Evolutionary conservation across 73 alveolate genomes (phyloP).

Genomic region (Paramecium tetraurelia): DNA sequence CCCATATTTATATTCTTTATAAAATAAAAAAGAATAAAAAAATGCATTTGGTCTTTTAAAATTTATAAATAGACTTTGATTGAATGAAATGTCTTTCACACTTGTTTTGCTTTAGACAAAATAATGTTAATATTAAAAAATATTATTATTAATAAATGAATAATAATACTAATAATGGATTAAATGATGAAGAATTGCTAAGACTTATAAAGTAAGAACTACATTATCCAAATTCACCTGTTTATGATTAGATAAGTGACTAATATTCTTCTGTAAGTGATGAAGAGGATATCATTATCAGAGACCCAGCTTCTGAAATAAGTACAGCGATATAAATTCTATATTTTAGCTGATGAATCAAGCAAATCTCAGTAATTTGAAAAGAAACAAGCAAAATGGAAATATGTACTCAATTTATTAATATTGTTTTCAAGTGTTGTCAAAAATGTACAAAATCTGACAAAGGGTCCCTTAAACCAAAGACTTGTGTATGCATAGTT

Average conservation of each 20-base stretch:
- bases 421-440: slow-evolving; percentile 17
- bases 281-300: not conserved
- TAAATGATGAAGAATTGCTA: not conserved
- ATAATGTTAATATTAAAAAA: too few species aligned
- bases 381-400: slow-evolving; percentile 24
- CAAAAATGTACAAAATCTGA: slow-evolving; percentile 28
- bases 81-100: not conserved
- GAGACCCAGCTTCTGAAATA: not conserved
- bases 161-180: not conserved
- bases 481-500: slow-evolving; percentile 43
- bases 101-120: not conserved
- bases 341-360: slow-evolving; percentile 26
- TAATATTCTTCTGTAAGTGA: not conserved
- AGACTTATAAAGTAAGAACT: not conserved
- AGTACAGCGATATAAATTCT: not conserved
- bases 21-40: too few species aligned
- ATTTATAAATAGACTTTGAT: too few species aligned
- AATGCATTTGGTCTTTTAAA: too few species aligned
- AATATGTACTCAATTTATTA: not conserved
- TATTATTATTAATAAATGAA: not conserved
- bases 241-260: not conserved
- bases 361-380: not conserved
- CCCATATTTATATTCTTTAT: too few species aligned
- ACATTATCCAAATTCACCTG: not conserved
- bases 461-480: slow-evolving; percentile 38